A percentile compares a stretch with the other conserved stretches of the same genome.
phyloP scores from a whole-genome alignment of 2,329 filamentous ascomycete species.

The Paecilomyces fulvus region DNA sequence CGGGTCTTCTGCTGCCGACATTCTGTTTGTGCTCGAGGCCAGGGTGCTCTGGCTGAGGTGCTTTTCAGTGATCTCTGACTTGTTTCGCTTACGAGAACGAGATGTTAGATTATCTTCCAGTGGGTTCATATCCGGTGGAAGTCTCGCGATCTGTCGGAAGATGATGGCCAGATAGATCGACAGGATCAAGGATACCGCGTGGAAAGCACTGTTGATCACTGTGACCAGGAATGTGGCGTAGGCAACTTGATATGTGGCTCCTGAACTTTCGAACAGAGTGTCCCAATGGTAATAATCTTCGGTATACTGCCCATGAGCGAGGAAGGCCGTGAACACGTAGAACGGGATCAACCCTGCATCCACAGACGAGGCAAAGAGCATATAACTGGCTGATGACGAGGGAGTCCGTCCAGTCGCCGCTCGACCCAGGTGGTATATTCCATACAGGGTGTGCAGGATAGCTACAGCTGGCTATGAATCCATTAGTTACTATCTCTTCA shows the following conservation, averaged over 20 bases:
- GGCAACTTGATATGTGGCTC: constrained; percentile 52
- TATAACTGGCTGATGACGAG: constrained; percentile 77
- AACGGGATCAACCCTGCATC: constrained; percentile 61
- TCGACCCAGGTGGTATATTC: constrained; percentile 68
- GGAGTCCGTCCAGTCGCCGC: constrained; percentile 64
- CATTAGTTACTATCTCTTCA: constrained; percentile 3
- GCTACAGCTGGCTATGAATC: constrained; percentile 63
- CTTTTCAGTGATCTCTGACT: constrained; percentile 54
- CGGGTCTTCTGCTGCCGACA: constrained; percentile 33
- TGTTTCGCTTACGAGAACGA: constrained; percentile 65
- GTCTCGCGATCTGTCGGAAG: constrained; percentile 70
- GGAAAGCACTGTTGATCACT: constrained; percentile 56
- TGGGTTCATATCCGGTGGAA: constrained; percentile 94
- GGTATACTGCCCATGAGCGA: constrained; percentile 45
- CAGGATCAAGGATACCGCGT: constrained; percentile 60
- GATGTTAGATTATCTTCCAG: constrained; percentile 78
- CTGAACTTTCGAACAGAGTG: constrained; percentile 54
- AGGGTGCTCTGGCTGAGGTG: constrained; percentile 48
- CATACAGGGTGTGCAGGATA: constrained; percentile 64
- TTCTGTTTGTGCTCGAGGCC: constrained; percentile 26
- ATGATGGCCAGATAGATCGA: constrained; percentile 67
- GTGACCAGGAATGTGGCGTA: constrained; percentile 61
- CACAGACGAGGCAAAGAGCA: constrained; percentile 68
- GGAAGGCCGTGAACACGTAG: constrained; percentile 51
- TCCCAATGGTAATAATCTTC: constrained; percentile 49